These are phyloP conservation scores for Fusarium secorum DNA, from an alignment of 2,329 filamentous ascomycete genomes.

Conservation along the genomic window DNA sequence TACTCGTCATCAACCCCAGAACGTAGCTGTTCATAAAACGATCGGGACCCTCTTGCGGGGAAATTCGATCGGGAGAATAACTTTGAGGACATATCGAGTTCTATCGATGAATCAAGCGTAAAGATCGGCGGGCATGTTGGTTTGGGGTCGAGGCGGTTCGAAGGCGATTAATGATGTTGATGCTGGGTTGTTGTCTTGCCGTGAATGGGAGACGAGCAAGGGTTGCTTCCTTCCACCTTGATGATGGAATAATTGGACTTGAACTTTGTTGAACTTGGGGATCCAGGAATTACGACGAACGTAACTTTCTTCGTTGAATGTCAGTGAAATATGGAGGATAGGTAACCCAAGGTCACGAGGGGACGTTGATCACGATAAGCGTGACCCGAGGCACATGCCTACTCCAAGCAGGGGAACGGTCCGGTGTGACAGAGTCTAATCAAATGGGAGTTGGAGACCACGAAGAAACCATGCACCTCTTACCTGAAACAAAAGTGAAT, in stretches of 20 bases:
- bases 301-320: neutral
- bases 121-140: conserved; percentile 26
- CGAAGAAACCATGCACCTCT: neutral
- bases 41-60: conserved; percentile 43
- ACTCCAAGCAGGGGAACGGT: neutral
- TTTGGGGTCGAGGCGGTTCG: neutral
- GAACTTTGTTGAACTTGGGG: neutral
- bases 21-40: conserved; percentile 61
- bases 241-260: neutral
- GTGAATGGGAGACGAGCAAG: neutral
- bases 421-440: neutral
- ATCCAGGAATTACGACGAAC: neutral
- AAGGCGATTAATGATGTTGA: neutral
- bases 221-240: neutral
- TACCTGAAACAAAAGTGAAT: neutral
- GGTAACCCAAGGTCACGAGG: conserved; percentile 29
- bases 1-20: conserved; percentile 52
- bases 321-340: conserved; percentile 5
- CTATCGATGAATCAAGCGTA: conserved; percentile 10
- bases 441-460: neutral
- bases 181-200: neutral
- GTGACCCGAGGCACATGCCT: conserved; percentile 38
- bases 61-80: conserved; percentile 55
- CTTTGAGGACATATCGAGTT: conserved; percentile 54
- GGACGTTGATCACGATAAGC: conserved; percentile 36